phyloP scores from a whole-genome alignment of 2,329 filamentous ascomycete species.

The Penicillium crustosum region DNA sequence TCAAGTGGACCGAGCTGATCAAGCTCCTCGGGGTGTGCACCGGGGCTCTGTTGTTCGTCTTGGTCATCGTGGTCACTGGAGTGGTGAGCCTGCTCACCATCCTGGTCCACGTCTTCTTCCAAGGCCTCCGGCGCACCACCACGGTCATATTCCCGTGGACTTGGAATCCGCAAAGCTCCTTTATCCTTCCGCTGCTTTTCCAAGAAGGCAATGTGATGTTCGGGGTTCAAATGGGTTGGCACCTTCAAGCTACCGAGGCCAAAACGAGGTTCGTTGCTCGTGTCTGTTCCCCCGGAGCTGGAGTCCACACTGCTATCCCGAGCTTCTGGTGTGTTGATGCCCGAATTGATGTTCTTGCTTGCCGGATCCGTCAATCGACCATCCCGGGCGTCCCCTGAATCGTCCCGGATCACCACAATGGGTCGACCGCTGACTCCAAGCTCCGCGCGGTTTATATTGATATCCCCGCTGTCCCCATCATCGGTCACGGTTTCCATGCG shows the following conservation, averaged over 20 bases:
- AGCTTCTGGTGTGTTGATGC: conserved; percentile 24
- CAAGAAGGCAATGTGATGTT: conserved; percentile 84
- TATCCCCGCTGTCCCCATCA: conserved; percentile 43
- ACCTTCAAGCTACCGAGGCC: conserved; percentile 57
- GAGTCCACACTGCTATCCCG: conserved; percentile 22
- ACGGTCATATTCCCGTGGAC: conserved; percentile 83
- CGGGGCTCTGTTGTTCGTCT: background rate
- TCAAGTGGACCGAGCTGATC: conserved; percentile 31
- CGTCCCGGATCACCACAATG: conserved; percentile 41
- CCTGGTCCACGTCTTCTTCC: conserved; percentile 47
- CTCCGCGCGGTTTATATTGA: conserved; percentile 35
- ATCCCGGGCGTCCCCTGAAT: conserved; percentile 31
- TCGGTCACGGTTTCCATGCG: conserved; percentile 55
- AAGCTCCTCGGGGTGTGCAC: conserved; percentile 18
- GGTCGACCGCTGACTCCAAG: conserved; percentile 38
- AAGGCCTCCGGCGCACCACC: conserved; percentile 69
- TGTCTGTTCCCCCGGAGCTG: conserved; percentile 19
- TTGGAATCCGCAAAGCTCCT: conserved; percentile 80
- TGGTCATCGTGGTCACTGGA: conserved; percentile 26
- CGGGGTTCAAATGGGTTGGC: conserved; percentile 57
- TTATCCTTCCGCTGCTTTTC: conserved; percentile 77
- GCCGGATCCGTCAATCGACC: conserved; percentile 18
- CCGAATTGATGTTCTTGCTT: conserved; percentile 26
- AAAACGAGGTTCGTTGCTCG: conserved; percentile 34
- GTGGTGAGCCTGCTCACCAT: conserved; percentile 22